Conservation (phyloP, 306 rosid species). For the Prunus mume region DNA sequence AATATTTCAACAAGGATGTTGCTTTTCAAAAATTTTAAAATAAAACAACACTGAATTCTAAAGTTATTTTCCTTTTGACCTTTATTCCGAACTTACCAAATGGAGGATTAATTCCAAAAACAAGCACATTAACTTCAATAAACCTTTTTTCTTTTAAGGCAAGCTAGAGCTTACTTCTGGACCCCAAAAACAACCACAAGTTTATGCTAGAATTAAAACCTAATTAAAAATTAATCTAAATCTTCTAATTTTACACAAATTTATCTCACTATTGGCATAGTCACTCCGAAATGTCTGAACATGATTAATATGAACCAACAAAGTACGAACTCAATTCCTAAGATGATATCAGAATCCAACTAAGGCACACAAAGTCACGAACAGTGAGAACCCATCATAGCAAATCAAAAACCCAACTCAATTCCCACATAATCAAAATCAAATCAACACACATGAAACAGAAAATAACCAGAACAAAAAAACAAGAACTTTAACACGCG, state of each 20-base stretch:
- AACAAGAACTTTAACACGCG: conserved; percentile 16
- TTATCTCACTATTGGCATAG: not conserved
- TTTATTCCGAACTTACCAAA: not conserved
- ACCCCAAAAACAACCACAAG: conserved; percentile 7
- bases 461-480: conserved; percentile 25
- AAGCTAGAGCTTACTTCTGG: conserved; percentile 2
- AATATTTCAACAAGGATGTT: not conserved
- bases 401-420: conserved; percentile 37
- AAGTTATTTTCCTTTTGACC: not conserved
- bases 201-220: not conserved
- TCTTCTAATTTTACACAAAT: conserved; percentile 18
- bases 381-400: conserved; percentile 43
- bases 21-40: not conserved
- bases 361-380: conserved; percentile 28
- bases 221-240: conserved; percentile 12
- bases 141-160: not conserved
- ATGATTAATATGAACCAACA: conserved; percentile 13
- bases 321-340: conserved; percentile 24
- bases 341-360: conserved; percentile 32
- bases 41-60: not conserved
- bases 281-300: conserved; percentile 4
- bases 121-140: not conserved
- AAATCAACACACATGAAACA: conserved; percentile 22
- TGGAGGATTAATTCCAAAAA: not conserved
- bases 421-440: conserved; percentile 25